A percentile compares a stretch with the other conserved stretches of the same genome.
Evolutionary conservation across 805 yeast genomes (phyloP).

Genomic region (Wickerhamiella azymoides): DNA sequence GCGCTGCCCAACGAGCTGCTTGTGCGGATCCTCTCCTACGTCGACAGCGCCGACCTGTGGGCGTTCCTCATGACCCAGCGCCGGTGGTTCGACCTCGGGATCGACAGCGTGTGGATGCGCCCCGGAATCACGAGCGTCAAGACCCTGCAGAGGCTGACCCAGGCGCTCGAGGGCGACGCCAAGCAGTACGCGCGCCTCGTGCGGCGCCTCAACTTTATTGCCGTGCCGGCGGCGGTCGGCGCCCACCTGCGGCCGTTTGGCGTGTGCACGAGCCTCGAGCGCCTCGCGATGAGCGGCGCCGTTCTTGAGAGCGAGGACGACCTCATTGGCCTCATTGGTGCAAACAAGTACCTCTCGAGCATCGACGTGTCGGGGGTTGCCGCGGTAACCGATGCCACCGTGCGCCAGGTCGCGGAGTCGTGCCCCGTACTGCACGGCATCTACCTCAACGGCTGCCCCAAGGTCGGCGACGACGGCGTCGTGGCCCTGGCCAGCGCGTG

Average conservation of each 20-base stretch:
- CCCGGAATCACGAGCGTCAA: slow-evolving; percentile 48
- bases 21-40: slow-evolving; percentile 14
- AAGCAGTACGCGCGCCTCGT: slow-evolving; percentile 43
- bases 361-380: slow-evolving; percentile 75
- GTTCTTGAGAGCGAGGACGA: slow-evolving; percentile 35
- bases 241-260: slow-evolving; percentile 45
- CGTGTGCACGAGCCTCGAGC: slow-evolving; percentile 60
- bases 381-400: slow-evolving; percentile 54
- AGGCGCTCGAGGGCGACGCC: slow-evolving; percentile 36
- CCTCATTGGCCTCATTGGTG: slow-evolving; percentile 45
- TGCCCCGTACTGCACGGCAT: slow-evolving; percentile 77
- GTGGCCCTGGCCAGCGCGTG: slow-evolving; percentile 45
- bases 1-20: slow-evolving; percentile 34
- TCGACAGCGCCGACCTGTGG: slow-evolving; percentile 17
- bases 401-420: slow-evolving; percentile 48
- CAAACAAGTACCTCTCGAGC: slow-evolving; percentile 63
- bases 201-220: slow-evolving; percentile 65
- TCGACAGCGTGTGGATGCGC: slow-evolving; percentile 77
- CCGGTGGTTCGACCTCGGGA: slow-evolving; percentile 62
- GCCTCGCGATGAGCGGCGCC: slow-evolving; percentile 77
- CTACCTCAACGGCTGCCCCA: slow-evolving; percentile 72
- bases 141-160: slow-evolving; percentile 34
- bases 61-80: slow-evolving; percentile 53
- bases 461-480: slow-evolving; percentile 55
- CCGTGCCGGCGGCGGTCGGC: slow-evolving; percentile 58